Conservation (phyloP, 169 alveolate genomes). For the Theileria parva region DNA sequence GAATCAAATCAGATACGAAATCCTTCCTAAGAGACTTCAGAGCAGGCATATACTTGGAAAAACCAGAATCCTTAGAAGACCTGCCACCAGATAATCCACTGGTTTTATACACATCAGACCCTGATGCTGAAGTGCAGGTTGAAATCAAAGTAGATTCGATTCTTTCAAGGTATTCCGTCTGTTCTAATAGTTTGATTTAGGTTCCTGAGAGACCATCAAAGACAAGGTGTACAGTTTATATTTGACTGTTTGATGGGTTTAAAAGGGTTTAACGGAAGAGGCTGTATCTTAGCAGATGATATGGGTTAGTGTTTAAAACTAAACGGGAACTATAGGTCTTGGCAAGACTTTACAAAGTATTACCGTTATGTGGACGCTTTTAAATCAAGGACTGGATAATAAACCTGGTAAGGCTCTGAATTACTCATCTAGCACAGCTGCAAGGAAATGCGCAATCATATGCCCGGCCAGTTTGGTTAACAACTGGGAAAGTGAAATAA, state of each 20-base stretch:
- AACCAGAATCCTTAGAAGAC: slow-evolving; percentile 18
- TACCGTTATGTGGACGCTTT: slow-evolving; percentile 86
- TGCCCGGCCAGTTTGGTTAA: slow-evolving; percentile 91
- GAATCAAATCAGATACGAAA: slow-evolving; percentile 53
- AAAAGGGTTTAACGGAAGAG: slow-evolving; percentile 84
- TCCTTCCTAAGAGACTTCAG: slow-evolving; percentile 38
- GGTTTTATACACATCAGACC: slow-evolving; percentile 73
- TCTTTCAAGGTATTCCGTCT: slow-evolving; percentile 65
- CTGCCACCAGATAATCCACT: slow-evolving; percentile 68
- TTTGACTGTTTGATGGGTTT: slow-evolving; percentile 90
- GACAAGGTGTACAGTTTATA: slow-evolving; percentile 88
- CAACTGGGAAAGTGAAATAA: slow-evolving; percentile 91
- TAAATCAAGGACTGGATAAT: slow-evolving; percentile 83
- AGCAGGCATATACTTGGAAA: slow-evolving; percentile 38
- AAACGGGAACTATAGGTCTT: slow-evolving; percentile 61
- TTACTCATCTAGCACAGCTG: slow-evolving; percentile 66
- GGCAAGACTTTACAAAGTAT: slow-evolving; percentile 89
- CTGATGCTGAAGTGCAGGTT: slow-evolving; percentile 58
- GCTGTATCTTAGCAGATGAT: slow-evolving; percentile 90
- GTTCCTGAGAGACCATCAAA: slow-evolving; percentile 82
- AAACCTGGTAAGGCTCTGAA: slow-evolving; percentile 65
- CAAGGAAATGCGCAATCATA: slow-evolving; percentile 85
- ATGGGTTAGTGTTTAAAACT: slow-evolving; percentile 75
- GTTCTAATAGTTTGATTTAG: neutral
- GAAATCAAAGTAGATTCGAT: slow-evolving; percentile 76